A percentile compares a stretch with the other conserved stretches of the same genome.
Conservation (phyloP, 2,329 filamentous ascomycete species). For the Apiospora marii region DNA sequence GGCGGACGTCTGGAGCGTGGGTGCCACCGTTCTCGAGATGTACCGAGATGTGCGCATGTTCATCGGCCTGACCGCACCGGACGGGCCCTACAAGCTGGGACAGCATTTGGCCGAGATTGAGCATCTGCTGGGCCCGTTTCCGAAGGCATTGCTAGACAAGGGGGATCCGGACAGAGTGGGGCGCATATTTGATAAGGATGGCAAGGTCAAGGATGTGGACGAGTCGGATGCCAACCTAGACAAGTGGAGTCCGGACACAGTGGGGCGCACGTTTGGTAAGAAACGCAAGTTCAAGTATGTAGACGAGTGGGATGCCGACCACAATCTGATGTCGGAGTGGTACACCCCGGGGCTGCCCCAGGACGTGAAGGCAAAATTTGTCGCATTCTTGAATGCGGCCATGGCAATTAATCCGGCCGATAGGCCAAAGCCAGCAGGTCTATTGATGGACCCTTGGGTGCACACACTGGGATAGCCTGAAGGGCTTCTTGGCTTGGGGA, state of each 20-base stretch:
- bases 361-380: neutral
- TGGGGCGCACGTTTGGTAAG: neutral
- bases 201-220: neutral
- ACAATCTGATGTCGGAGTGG: neutral
- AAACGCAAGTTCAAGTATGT: neutral
- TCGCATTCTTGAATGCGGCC: neutral
- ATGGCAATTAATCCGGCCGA: neutral
- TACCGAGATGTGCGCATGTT: conserved; percentile 32
- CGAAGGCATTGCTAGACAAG: conserved; percentile 30
- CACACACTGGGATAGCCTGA: neutral
- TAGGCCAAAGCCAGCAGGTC: neutral
- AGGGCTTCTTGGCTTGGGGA: neutral
- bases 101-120: conserved; percentile 33
- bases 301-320: neutral
- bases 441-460: neutral
- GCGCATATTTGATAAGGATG: neutral
- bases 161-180: conserved; percentile 28
- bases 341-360: neutral
- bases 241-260: conserved; percentile 27
- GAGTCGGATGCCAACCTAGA: conserved; percentile 22
- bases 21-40: conserved; percentile 33
- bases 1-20: conserved; percentile 37
- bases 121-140: conserved; percentile 33
- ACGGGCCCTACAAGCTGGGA: conserved; percentile 15
- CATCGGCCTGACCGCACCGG: conserved; percentile 25